Evolutionary conservation across 2,329 filamentous ascomycete genomes (phyloP).

Genomic region (Colletotrichum agaves): DNA sequence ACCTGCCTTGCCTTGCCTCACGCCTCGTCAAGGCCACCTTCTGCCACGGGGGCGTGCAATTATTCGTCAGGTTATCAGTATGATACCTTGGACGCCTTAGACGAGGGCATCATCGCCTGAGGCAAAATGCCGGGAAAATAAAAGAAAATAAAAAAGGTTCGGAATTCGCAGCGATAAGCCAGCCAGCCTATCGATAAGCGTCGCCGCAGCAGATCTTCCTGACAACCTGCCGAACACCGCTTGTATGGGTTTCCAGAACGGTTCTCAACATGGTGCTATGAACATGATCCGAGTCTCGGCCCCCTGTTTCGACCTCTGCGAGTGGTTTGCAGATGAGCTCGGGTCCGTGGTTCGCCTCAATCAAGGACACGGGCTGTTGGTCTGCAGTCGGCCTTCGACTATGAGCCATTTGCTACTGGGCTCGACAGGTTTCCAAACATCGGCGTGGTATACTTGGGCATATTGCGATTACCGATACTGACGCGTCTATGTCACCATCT

Average conservation of each 20-base stretch:
- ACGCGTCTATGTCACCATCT: too few relatives aligned
- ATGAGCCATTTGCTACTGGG: too few relatives aligned
- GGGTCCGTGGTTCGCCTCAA: too few relatives aligned
- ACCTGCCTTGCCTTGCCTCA: background rate
- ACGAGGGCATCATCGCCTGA: constrained; percentile 23
- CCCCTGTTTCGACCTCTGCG: background rate
- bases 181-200: constrained; percentile 28
- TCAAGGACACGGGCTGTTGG: too few relatives aligned
- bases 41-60: constrained; percentile 10
- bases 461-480: too few relatives aligned
- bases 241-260: background rate
- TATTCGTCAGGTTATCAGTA: background rate
- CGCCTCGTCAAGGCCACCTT: background rate
- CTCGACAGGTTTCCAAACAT: too few relatives aligned
- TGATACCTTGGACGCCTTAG: background rate
- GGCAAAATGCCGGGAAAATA: constrained; percentile 6
- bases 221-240: background rate
- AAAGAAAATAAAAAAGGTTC: too few relatives aligned
- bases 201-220: background rate
- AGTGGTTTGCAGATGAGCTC: background rate
- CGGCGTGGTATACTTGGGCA: too few relatives aligned
- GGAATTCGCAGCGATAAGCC: constrained; percentile 22
- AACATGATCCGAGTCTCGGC: background rate
- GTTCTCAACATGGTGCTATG: background rate
- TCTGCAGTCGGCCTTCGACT: too few relatives aligned